Evolutionary conservation across 2,329 filamentous ascomycete genomes (phyloP), one percentile per base, ranked within the genome.

Genomic region (Fusarium siculi): DNA sequence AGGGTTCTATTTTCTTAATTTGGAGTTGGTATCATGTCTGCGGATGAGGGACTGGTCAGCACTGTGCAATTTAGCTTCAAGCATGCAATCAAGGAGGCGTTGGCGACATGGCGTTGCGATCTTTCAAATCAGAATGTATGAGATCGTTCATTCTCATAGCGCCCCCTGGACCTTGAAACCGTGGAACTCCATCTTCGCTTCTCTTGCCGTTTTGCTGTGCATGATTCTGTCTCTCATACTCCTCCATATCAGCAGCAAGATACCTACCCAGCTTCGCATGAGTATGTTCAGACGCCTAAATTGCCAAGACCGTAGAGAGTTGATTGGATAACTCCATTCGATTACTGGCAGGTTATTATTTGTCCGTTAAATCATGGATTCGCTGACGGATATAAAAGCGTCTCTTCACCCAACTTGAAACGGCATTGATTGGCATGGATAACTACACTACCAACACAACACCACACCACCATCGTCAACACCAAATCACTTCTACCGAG

Each of bases 11-110:
- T 61, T n/a, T 47, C 44, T 21, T 21, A 8, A 16, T 21, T 18
- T 32, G 36, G 28, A 52, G 36, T 44, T 59, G 39, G 28, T 42
- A 39, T 44, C 39, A 57, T 62, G 52, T 18, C 46, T 32, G 19
- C 28, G 19, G 18, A 49, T 16, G n/a, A 54, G 10, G 12, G 34
- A 12, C 15, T 8, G 11, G 14, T 15, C 18, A 30, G 28, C 8
- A 2, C 7, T 2, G 19, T 19, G 11, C 23, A 54, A 42, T 21
- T 28, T 32, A n/a, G 21, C 4, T 23, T 23, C 5, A 30, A 15
- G 8, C 8, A 23, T 23, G 50, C 28, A 40, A 30, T n/a, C 19
- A 54, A 54, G 34, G 19, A 54, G 23, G 23, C 15, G 19, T n/a
- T 54, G 19, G 4, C 23, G 15, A 28, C 50, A 54, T 18, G 23